These are phyloP conservation scores for Linaria vulgaris DNA, from an alignment of 257 asterid species.

Conservation along the genomic window DNA sequence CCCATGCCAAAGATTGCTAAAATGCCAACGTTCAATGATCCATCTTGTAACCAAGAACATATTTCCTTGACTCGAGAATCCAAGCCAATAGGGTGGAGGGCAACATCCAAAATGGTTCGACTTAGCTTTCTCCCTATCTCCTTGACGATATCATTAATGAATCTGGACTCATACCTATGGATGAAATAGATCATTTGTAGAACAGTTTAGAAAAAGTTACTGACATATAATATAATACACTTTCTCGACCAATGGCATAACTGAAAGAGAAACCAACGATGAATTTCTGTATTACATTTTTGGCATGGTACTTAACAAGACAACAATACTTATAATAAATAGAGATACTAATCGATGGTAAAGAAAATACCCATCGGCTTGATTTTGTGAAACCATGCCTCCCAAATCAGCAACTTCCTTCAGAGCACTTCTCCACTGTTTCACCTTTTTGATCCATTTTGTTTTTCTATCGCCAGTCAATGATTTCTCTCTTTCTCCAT, in stretches of 20 bases:
- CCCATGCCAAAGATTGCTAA: slow-evolving; percentile 26
- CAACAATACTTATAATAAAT: too few species aligned
- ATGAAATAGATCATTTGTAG: not conserved
- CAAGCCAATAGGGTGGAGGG: slow-evolving; percentile 16
- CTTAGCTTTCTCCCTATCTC: slow-evolving; percentile 1
- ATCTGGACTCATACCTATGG: not conserved
- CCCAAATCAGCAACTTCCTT: not conserved
- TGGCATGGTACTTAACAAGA: not conserved
- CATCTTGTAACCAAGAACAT: slow-evolving; percentile 19
- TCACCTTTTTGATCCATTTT: not conserved
- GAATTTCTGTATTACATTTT: not conserved
- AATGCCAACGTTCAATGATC: slow-evolving; percentile 15
- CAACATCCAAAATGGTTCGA: not conserved
- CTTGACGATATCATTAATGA: not conserved
- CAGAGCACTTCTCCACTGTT: not conserved
- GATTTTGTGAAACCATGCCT: slow-evolving; percentile 6
- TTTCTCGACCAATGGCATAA: too few species aligned
- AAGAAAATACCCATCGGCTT: slow-evolving; percentile 1
- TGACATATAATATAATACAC: too few species aligned
- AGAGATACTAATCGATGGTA: not conserved
- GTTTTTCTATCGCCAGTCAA: not conserved
- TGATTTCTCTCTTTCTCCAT: not conserved
- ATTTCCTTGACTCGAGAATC: slow-evolving; percentile 7
- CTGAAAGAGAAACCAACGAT: too few species aligned
- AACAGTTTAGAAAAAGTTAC: not conserved